These are phyloP conservation scores for Adansonia grandidieri DNA, from an alignment of 441 rosid species.

Conservation along the genomic window DNA sequence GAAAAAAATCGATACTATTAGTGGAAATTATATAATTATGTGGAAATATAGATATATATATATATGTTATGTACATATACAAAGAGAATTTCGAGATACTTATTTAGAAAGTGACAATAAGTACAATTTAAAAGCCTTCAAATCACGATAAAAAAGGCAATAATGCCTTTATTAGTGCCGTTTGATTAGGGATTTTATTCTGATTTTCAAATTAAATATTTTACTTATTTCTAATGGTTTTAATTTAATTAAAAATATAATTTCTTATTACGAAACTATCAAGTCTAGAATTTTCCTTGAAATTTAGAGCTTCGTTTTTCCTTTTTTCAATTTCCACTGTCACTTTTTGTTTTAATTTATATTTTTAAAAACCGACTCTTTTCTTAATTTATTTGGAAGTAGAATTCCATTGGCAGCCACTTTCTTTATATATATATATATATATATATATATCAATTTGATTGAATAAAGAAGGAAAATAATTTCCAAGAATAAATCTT, in stretches of 20 bases:
- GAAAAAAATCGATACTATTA: too few relatives aligned
- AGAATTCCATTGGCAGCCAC: background rate
- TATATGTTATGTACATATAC: too few relatives aligned
- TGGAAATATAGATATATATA: too few relatives aligned
- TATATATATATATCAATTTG: background rate
- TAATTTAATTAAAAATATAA: background rate
- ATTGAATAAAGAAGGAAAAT: background rate
- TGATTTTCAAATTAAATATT: background rate
- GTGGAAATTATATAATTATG: too few relatives aligned
- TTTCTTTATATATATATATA: too few relatives aligned
- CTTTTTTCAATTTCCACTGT: background rate
- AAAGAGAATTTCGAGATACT: too few relatives aligned
- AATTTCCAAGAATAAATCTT: slow-evolving; percentile 5
- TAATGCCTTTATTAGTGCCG: background rate
- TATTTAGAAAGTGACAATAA: background rate
- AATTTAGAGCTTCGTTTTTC: background rate
- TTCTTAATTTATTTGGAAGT: background rate
- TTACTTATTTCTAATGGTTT: background rate
- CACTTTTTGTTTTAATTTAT: background rate
- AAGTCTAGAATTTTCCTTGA: background rate
- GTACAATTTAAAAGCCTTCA: background rate
- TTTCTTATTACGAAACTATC: too few relatives aligned
- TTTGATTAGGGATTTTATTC: background rate
- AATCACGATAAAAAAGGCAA: background rate
- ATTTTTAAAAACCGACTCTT: too few relatives aligned